A percentile compares a stretch with the other conserved stretches of the same genome.
Evolutionary conservation across 148 eudicot genomes (phyloP).

Genomic region (Camellia lanceoleosa): DNA sequence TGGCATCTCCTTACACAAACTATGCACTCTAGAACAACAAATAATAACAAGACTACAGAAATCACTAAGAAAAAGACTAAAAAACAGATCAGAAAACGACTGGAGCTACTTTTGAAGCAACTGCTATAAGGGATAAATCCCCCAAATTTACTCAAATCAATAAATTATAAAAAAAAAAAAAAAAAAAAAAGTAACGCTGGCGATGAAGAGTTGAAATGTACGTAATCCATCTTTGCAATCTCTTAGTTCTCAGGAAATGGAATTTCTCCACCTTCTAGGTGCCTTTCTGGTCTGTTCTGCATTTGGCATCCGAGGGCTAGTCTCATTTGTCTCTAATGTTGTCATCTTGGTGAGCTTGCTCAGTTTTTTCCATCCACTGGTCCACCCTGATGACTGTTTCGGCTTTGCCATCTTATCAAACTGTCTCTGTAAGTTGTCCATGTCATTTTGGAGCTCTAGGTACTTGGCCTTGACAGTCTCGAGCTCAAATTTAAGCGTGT

Average conservation of each 20-base stretch:
- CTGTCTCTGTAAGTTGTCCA: conserved; percentile 79
- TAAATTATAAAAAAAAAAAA: not conserved
- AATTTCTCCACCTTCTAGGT: conserved; percentile 95
- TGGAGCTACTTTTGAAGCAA: not conserved
- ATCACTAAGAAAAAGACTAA: not conserved
- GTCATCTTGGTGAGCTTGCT: conserved; percentile 73
- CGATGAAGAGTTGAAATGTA: not conserved
- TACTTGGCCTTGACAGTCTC: conserved; percentile 84
- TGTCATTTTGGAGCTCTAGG: conserved; percentile 69
- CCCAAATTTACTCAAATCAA: too few species aligned
- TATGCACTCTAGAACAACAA: not conserved
- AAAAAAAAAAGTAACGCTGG: not conserved
- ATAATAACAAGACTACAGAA: not conserved
- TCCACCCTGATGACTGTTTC: conserved; percentile 73
- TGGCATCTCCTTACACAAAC: not conserved
- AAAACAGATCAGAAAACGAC: not conserved
- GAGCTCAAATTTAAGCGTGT: conserved; percentile 83
- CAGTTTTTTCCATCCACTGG: conserved; percentile 88
- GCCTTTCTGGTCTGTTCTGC: conserved; percentile 48
- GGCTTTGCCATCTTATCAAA: conserved; percentile 70
- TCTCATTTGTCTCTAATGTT: conserved; percentile 39
- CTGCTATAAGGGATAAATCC: not conserved
- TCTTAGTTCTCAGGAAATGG: conserved; percentile 60
- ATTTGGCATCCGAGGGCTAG: conserved; percentile 40
- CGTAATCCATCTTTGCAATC: not conserved